Base-by-base conservation (phyloP, 2,329 filamentous ascomycete species). In the Fusarium dimerum region DNA sequence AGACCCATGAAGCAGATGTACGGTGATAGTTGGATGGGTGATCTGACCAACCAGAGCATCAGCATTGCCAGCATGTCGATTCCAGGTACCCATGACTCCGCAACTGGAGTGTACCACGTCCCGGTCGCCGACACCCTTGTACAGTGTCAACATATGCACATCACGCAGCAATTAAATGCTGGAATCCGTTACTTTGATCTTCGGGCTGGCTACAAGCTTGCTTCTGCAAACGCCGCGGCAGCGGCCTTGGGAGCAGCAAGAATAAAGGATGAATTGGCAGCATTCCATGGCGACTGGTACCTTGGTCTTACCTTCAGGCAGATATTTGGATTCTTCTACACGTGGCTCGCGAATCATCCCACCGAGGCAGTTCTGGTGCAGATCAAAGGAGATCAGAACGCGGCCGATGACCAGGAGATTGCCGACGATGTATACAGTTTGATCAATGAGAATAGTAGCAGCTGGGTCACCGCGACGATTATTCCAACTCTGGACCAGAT, bases 111-210 rank as follows among this genome's bases (percentile, higher is more conserved):
- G 20, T 26, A 26, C 20, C 20, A 26, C 7, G 7, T 7, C 4
- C 20, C 20, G 7, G 20, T 26, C 20, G 20, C 20, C 20, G 20
- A 26, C 20, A 26, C 20, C 8, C 40, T 43, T 18, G 17, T 43
- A 6, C 40, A 43, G 9, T 43, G 40, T 15, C 40, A 43, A 11
- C n/a, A 43, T 11, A 43, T 43, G 40, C 12, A 20, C n/a, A 43
- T 43, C 40, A 43, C 40, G 40, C 16, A 10, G 26, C 42, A 43
- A 20, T 20, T 34, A 12, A n/a, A 43, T 32, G 20, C 20, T 5
- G 20, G 42, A 43, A 43, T 43, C 42, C 42, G 42, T 15, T 43
- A 30, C 42, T 43, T 30, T 30, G 42, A 43, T 43, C 42, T 43
- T 12, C 18, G 42, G 30, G 42, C 42, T n/a, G 42, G 42, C 20